A percentile compares a stretch with the other conserved stretches of the same genome.
These are phyloP conservation scores for Camellia lanceoleosa DNA, from an alignment of 148 eudicot genomes.

Conservation along the genomic window DNA sequence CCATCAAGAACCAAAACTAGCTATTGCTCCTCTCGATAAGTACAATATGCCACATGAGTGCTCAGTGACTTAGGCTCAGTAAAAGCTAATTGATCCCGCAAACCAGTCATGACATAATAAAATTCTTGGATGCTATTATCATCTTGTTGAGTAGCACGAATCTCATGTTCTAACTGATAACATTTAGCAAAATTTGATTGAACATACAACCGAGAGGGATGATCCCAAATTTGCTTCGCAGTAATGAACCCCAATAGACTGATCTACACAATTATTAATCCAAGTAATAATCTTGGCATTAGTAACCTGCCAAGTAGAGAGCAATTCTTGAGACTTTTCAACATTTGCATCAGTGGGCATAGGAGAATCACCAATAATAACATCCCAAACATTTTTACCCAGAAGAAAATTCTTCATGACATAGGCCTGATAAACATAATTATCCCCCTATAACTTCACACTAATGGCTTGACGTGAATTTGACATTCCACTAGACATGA, in stretches of 20 bases:
- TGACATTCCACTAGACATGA: neutral
- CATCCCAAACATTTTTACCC: neutral
- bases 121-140: neutral
- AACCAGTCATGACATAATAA: neutral
- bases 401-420: neutral
- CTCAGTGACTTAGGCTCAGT: neutral
- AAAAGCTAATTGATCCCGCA: neutral
- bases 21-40: neutral
- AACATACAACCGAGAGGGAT: neutral
- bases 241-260: neutral
- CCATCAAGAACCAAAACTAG: neutral
- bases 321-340: neutral
- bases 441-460: neutral
- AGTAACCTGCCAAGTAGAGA: neutral
- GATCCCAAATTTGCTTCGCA: neutral
- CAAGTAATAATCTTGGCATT: constrained; percentile 8
- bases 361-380: neutral
- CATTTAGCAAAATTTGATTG: constrained; percentile 7
- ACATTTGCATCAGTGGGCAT: neutral
- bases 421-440: neutral
- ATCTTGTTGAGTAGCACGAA: neutral
- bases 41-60: neutral
- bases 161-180: neutral
- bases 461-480: neutral
- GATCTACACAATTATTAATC: constrained; percentile 10